Base-by-base conservation (phyloP, 306 rosid species). In the Pyrus betulifolia region DNA sequence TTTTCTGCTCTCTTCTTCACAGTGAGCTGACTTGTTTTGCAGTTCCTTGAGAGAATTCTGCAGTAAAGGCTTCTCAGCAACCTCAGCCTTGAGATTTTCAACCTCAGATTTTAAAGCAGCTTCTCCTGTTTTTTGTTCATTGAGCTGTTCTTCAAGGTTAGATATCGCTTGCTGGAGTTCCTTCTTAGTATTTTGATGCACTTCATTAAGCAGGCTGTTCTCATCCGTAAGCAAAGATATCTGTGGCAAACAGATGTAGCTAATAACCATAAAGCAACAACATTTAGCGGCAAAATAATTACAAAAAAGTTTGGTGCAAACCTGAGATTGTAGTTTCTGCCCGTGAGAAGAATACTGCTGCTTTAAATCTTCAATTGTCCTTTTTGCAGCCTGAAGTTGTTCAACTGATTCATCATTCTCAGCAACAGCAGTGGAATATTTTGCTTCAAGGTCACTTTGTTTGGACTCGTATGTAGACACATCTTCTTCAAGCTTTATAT, bases 261-360 rank as follows among this genome's bases (percentile, higher is more conserved):
- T 30, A 30, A 30, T 30, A 30, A 30, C 31, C 31, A 30, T 3
- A 30, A 30, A 30, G 31, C 4, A 30, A 30, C 31, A 30, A 4
- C 4, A 30, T 30, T 30, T 30, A 4, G 31, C 31, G 5, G 4
- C 31, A 30, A 30, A 63, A 19, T 61, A 49, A 74, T 51, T 11
- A 55, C 17, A 46, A 46, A 22, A 58, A 69, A 31, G 18, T 59
- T 69, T 40, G 35, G n/a, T 49, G 51, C 82, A 66, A 84, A 96
- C 99, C 99, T 96, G 93, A 63, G 93, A 92, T 73, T 91, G 88
- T 64, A 96, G 81, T 68, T 82, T 77, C 84, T 92, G 87, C 74
- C 81, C 86, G 76, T 96, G 96, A 27, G 85, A 84, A 74, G 85
- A 71, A 46, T 88, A 93, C 84, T 86, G 86, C 35, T 71, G 78